Evolutionary conservation across 2,329 filamentous ascomycete species (phyloP), one percentile per base, ranked within the genome.

Genomic region (Fusarium piperis): DNA sequence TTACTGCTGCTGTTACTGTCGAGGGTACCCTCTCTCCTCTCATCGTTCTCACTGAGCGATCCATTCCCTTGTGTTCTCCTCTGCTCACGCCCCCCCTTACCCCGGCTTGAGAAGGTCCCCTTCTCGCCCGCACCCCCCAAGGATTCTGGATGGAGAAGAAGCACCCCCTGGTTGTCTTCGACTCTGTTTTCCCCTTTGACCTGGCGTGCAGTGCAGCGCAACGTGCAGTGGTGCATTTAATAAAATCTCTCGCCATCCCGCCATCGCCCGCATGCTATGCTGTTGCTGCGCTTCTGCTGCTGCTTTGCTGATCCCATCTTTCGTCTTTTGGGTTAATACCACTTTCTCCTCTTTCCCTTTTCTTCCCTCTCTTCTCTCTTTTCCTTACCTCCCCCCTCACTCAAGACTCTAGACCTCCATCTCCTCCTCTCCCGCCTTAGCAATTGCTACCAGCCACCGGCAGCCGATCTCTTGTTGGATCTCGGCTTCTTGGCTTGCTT

Each of bases 171-270:
- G 56, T 35, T 57, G 51, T 35, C 55, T 52, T 38, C 35, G 35
- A 39, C 55, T 65, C 53, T 61, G 66, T 55, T 64, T 64, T 59
- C 46, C 51, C 60, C 52, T 68, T 62, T 66, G 66, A 65, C 68
- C 68, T 59, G 58, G 68, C 65, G 55, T 41, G 39, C 3, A 41
- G 26, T 41, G 39, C 3, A 41, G 26, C 26, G 39, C 39, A 41
- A 12, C 15, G 39, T 41, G 39, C 39, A 41, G 23, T 35, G 48
- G 59, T 71, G 59, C 53, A 70, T 63, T 62, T 33, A 65, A 72
- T 70, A 71, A 71, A 71, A 71, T 70, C 69, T 72, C 69, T 71
- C 69, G 69, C 53, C 69, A 69, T 71, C 61, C 69, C 69, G 69
- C 69, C 69, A 66, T 70, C 38, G 48, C 62, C 71, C 65, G 61